Base-by-base conservation (phyloP, 495 filamentous ascomycete genomes). In the Trypethelium eluteriae region DNA sequence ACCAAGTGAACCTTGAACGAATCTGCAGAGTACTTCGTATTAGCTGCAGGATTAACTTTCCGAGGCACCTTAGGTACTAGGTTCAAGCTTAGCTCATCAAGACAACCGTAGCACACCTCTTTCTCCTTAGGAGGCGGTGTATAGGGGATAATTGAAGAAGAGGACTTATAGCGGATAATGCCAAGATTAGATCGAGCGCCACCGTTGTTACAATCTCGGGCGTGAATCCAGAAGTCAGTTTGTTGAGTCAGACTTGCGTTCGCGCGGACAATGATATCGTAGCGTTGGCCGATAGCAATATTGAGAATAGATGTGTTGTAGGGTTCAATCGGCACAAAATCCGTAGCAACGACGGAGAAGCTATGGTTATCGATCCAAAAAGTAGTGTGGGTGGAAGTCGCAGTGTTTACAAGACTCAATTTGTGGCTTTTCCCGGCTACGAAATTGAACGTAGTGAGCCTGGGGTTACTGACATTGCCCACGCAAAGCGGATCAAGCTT, bases 391-490 rank as follows among this genome's bases (percentile, higher is more conserved):
- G 81, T 82, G 64, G 82, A 86, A 2, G 82, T 82, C 25, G 82
- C 86, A 34, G 85, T 76, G 64, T 89, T 90, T 66, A 92, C 77
- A 38, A 93, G 79, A 32, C 87, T 83, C 35, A 92, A 76, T 16
- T 84, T 78, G 69, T 93, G 86, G 11, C 76, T 83, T 70, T 84
- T 81, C 38, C 78, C 77, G 25, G 72, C 69, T 35, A 74, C 74
- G 70, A 79, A 71, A n/a, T 66, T 63, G 49, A 77, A 70, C 68
- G 5, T 46, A 18, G 9, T 61, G 35, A 61, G 7, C 9, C 41
- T 7, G 41, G 14, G 41, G 14, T 46, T 46, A 46, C 9, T 46
- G 16, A 46, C 41, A 46, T 46, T 53, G 5, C 16, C 49, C 18
- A n/a, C 18, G 5, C 49, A 14, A 14, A 5, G 11, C 16, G 18